These are phyloP conservation scores for Verticillium nubilum DNA, from an alignment of 2,329 filamentous ascomycete species.

Conservation along the genomic window DNA sequence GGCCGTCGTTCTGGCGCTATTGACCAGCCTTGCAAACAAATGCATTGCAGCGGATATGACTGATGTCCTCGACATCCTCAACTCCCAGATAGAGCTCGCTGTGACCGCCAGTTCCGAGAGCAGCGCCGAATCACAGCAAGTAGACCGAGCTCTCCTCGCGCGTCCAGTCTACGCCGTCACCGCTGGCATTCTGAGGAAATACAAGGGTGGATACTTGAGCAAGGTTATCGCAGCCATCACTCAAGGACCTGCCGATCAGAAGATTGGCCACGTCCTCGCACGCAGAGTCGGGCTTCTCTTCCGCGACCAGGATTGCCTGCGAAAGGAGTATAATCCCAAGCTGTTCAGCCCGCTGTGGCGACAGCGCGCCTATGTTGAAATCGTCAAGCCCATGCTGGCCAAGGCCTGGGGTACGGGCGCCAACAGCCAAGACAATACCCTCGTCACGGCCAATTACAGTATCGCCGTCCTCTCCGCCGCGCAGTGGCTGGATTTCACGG, in stretches of 20 bases:
- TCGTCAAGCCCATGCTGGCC: conserved; percentile 39
- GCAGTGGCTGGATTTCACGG: conserved; percentile 40
- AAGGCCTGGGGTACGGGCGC: conserved; percentile 30
- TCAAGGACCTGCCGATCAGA: conserved; percentile 19
- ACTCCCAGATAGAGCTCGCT: conserved; percentile 7
- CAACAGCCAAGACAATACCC: conserved; percentile 18
- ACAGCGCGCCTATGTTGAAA: conserved; percentile 42
- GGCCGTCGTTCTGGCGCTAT: conserved; percentile 24
- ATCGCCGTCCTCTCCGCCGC: conserved; percentile 43
- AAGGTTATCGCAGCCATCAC: conserved; percentile 22
- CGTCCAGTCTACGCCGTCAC: conserved; percentile 25
- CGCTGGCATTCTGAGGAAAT: conserved; percentile 31
- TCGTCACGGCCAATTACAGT: conserved; percentile 32
- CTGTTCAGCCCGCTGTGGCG: conserved; percentile 38
- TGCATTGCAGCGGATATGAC: conserved; percentile 28
- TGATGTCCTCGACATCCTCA: conserved; percentile 12
- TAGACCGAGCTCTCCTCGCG: conserved; percentile 1
- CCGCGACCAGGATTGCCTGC: conserved; percentile 30
- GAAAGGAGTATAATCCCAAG: conserved; percentile 32
- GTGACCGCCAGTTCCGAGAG: conserved; percentile 8
- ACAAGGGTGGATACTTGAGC: conserved; percentile 28
- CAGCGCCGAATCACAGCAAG: neutral
- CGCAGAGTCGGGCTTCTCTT: conserved; percentile 37
- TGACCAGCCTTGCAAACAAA: conserved; percentile 40
- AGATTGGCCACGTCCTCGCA: conserved; percentile 32